A percentile compares a stretch with the other conserved stretches of the same genome.
Conservation (phyloP, 2,329 filamentous ascomycete species). For the Ophiobolus disseminans region DNA sequence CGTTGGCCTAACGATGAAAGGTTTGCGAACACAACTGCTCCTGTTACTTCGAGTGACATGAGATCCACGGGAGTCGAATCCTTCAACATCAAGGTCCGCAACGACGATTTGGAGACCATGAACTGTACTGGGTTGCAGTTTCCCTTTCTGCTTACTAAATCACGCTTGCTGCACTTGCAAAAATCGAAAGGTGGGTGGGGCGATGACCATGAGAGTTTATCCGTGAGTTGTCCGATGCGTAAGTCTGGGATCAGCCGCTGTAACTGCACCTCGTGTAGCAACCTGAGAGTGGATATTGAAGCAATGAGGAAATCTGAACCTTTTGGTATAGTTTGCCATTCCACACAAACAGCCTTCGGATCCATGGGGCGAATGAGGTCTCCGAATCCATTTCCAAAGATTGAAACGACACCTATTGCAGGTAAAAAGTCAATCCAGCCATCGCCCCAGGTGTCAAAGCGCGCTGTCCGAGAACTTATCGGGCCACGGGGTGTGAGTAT, state of each 20-base stretch:
- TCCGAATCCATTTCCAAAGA: constrained; percentile 6
- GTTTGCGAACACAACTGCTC: no score
- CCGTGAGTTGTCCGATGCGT: not conserved
- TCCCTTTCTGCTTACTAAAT: not conserved
- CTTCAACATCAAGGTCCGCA: no score
- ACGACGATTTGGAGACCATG: not conserved
- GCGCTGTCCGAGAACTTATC: not conserved
- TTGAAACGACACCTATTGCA: not conserved
- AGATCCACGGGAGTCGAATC: no score
- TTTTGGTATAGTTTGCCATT: not conserved
- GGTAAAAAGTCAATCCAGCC: constrained; percentile 5
- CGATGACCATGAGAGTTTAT: not conserved
- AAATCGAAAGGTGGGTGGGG: not conserved
- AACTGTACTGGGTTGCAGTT: not conserved
- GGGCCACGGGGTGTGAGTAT: constrained; percentile 1
- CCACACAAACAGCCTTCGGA: not conserved
- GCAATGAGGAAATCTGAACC: not conserved
- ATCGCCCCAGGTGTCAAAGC: not conserved
- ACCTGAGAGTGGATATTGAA: not conserved
- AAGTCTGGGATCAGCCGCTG: not conserved
- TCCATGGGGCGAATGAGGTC: constrained; percentile 5
- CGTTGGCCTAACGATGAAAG: no score
- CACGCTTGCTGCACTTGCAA: not conserved
- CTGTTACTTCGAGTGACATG: no score
- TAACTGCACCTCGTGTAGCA: not conserved